These are phyloP conservation scores for Sugiyamaella mastotermitis DNA, from an alignment of 805 yeast species.

Conservation along the genomic window DNA sequence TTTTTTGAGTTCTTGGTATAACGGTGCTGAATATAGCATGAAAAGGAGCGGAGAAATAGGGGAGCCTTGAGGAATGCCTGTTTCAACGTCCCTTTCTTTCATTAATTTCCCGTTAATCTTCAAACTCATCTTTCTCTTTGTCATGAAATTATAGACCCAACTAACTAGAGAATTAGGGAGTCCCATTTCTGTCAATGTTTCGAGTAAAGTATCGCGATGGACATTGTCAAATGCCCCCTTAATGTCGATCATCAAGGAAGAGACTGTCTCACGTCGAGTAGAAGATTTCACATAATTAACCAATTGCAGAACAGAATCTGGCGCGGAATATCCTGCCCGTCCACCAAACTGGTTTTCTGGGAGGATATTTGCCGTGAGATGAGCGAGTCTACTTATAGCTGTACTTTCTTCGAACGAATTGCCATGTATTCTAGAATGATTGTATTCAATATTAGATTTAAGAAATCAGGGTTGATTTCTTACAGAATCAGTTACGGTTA, in stretches of 20 bases:
- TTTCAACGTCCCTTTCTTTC: background rate
- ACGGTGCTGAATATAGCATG: conserved; percentile 6
- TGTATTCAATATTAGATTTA: too few relatives aligned
- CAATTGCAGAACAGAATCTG: conserved; percentile 2
- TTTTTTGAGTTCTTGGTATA: too few relatives aligned
- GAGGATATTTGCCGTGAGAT: background rate
- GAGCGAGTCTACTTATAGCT: conserved; percentile 2
- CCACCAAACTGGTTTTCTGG: conserved; percentile 7
- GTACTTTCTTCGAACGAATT: too few relatives aligned
- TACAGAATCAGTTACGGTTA: too few relatives aligned
- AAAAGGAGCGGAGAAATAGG: conserved; percentile 8
- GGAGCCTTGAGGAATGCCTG: conserved; percentile 8
- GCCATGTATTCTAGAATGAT: too few relatives aligned
- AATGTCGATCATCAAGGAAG: conserved; percentile 4
- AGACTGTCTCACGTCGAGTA: background rate
- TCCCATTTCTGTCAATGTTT: conserved; percentile 5
- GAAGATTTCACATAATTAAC: background rate
- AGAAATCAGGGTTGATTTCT: too few relatives aligned
- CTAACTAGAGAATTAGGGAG: background rate
- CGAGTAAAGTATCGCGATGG: conserved; percentile 6
- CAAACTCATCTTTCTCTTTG: background rate
- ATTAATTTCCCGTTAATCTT: conserved; percentile 3
- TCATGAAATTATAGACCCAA: conserved; percentile 1
- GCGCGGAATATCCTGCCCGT: conserved; percentile 5
- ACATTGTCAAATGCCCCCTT: conserved; percentile 10